A percentile compares a stretch with the other conserved stretches of the same genome.
Conservation (phyloP, 768 basidiomycete genomes). For the Kwoniella dejecticola region DNA sequence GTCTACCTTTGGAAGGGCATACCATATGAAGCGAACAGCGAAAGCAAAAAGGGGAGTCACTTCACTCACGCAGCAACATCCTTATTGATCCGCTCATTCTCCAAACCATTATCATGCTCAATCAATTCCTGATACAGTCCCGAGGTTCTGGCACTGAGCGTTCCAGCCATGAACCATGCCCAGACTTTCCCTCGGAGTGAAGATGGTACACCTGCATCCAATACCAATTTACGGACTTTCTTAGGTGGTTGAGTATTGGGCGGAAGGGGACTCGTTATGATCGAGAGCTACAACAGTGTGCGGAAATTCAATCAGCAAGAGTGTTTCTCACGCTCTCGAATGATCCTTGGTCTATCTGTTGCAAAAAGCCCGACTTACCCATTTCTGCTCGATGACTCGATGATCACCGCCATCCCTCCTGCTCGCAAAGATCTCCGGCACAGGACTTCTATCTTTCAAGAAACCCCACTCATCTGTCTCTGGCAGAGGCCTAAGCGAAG, state of each 20-base stretch:
- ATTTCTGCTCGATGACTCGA: conserved; percentile 45
- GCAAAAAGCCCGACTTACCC: conserved; percentile 30
- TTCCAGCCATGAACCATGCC: conserved; percentile 49
- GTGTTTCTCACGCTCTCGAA: neutral
- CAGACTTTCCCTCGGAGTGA: conserved; percentile 50
- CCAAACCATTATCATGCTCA: conserved; percentile 38
- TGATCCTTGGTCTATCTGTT: neutral
- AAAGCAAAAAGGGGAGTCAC: no score
- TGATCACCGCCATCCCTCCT: conserved; percentile 35
- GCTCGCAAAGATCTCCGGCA: conserved; percentile 44
- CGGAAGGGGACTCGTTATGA: conserved; percentile 42
- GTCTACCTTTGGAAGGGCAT: no score
- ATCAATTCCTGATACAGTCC: conserved; percentile 46
- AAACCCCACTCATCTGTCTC: conserved; percentile 54
- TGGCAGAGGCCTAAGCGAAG: conserved; percentile 22
- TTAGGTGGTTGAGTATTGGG: conserved; percentile 30
- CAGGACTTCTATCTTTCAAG: conserved; percentile 40
- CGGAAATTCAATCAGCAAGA: neutral
- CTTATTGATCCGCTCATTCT: conserved; percentile 38
- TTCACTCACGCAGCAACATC: conserved; percentile 43
- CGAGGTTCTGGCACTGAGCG: conserved; percentile 34
- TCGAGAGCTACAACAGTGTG: conserved; percentile 26
- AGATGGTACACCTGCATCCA: conserved; percentile 42
- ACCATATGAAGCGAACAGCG: no score
- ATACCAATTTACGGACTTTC: conserved; percentile 48